phyloP scores from a whole-genome alignment of 176 grass and related monocot genomes.

The Ampelocalamus luodianensis region DNA sequence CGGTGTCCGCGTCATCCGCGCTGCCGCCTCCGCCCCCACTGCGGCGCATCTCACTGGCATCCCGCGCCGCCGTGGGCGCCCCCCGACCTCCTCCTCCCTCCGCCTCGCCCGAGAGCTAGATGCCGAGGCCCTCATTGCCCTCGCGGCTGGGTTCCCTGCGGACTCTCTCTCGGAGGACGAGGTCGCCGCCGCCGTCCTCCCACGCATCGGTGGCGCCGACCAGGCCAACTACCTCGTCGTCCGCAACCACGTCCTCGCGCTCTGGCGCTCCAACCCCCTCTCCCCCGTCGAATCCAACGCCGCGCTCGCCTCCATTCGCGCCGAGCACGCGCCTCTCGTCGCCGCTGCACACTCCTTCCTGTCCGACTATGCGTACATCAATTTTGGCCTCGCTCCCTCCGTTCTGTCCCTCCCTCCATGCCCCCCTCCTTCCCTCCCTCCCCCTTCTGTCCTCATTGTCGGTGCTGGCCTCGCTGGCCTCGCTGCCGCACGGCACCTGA shows the following conservation, averaged over 20 bases:
- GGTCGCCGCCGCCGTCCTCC: conserved; percentile 75
- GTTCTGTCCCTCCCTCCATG: conserved; percentile 59
- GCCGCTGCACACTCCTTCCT: conserved; percentile 77
- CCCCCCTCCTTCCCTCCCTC: conserved; percentile 55
- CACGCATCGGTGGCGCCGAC: conserved; percentile 64
- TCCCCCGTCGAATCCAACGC: conserved; percentile 57
- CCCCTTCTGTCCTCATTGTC: conserved; percentile 75
- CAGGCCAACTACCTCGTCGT: conserved; percentile 95
- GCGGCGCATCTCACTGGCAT: conserved; percentile 47
- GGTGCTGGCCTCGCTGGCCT: conserved; percentile 91
- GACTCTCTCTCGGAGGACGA: conserved; percentile 93
- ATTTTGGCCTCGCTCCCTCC: conserved; percentile 76
- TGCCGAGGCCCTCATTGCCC: conserved; percentile 83
- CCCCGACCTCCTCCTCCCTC: conserved; percentile 75
- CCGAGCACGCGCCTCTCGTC: conserved; percentile 79
- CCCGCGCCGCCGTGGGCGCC: conserved; percentile 63
- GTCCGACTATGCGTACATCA: conserved; percentile 80
- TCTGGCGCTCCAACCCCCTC: conserved; percentile 86
- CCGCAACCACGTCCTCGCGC: conserved; percentile 87
- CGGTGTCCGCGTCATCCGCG: conserved; percentile 64
- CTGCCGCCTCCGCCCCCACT: conserved; percentile 46
- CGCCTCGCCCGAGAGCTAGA: conserved; percentile 93
- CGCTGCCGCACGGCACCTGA: conserved; percentile 70
- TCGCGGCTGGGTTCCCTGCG: conserved; percentile 81
- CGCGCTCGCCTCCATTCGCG: conserved; percentile 81